Percentiles rank a stretch among this genome's conserved stretches.
Conservation (phyloP, 768 basidiomycete genomes). For the Cyclocybe cylindracea region DNA sequence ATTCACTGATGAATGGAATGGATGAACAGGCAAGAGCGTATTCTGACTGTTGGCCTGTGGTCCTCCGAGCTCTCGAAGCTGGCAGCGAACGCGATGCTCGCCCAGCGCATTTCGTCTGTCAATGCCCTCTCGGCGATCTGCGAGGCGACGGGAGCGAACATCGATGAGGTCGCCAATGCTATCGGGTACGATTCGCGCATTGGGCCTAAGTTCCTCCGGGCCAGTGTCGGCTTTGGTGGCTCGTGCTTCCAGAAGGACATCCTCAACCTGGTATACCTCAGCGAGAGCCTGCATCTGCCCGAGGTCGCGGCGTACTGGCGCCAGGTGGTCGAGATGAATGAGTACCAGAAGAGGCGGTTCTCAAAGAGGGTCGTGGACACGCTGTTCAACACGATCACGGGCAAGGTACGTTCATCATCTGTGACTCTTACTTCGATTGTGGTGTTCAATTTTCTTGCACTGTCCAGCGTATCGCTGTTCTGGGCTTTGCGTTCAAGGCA, state of each 20-base stretch:
- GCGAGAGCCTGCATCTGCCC: constrained; percentile 91
- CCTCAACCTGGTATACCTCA: constrained; percentile 96
- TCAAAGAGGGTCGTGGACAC: constrained; percentile 95
- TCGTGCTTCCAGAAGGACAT: constrained; percentile 99
- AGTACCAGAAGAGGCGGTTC: constrained; percentile 97
- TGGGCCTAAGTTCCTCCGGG: constrained; percentile 94
- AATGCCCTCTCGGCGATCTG: constrained; percentile 99
- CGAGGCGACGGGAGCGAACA: constrained; percentile 97
- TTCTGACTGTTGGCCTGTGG: constrained; percentile 97
- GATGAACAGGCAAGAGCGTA: constrained; percentile 57
- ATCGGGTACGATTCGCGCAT: constrained; percentile 92
- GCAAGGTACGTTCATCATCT: constrained; percentile 67
- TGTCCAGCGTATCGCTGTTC: constrained; percentile 82
- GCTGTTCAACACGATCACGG: constrained; percentile 97
- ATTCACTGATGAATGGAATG: not conserved
- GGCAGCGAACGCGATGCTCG: constrained; percentile 99
- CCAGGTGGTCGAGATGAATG: constrained; percentile 97
- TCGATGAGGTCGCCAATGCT: constrained; percentile 95
- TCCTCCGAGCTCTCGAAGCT: constrained; percentile 98
- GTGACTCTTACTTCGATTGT: not conserved
- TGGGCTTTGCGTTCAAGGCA: constrained; percentile 99
- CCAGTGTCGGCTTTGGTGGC: constrained; percentile 95
- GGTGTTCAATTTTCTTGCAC: not conserved
- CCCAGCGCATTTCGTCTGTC: constrained; percentile 97
- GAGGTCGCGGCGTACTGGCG: constrained; percentile 98